Base-by-base conservation (phyloP, 2,329 filamentous ascomycete genomes). In the Ceratocystis alfenasii region DNA sequence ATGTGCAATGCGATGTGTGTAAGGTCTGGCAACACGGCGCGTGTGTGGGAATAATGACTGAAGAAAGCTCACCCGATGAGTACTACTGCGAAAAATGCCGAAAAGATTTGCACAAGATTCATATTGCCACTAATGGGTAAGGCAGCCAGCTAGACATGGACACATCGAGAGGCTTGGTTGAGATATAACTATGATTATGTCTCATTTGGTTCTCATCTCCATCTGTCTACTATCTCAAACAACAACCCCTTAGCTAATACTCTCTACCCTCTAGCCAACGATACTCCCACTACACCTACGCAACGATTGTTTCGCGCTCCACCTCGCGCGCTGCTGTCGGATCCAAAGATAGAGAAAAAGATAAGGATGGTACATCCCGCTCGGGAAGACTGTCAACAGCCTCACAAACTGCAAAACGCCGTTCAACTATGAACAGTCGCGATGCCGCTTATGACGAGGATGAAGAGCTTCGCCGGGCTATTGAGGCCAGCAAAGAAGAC, bases 1-100 rank as follows among this genome's bases (percentile, higher is more conserved):
- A 96, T 76, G 92, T 99, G 70, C 93, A 97, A 79, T 99, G 94
- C 82, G 94, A 97, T 77, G 81, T 89, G 69, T 99, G 94, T 80
- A 95, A 95, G 74, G 94, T 97, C 69, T 99, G 93, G 94, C 94
- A 99, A 75, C 94, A 99, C 74, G 94, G 94, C 72, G 93, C 92
- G 68, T 99, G 94, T 73, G 93, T 99, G 68, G 93, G 94, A 68
- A 96, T 99, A 72, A 91, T 95, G 78, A 94, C 94, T 70, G 93
- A 96, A 76, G 87, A 89, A 70, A 87, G 88, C 74, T 93, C 90
- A 70, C 94, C 94, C 8, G 93, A 97, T 65, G 92, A 97, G 75
- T 99, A 99, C 78, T 99, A 94, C 74, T 99, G 94, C 77, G 94
- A 99, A 77, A 84, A 90, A 75, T 99, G 94, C 77, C 87, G 89